phyloP scores from a whole-genome alignment of 805 yeast species.

The Naumovozyma castellii region DNA sequence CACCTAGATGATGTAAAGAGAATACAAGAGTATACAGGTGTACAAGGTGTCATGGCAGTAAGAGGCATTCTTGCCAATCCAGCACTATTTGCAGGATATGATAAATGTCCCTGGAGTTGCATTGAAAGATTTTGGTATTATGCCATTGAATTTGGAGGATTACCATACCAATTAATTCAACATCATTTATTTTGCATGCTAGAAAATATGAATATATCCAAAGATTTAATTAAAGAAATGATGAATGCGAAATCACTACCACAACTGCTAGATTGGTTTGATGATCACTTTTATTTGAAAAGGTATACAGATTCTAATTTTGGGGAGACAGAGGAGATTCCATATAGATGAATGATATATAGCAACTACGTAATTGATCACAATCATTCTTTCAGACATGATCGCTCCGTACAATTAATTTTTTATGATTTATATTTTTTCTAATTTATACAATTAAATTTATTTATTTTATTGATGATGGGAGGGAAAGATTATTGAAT shows the following conservation, averaged over 20 bases:
- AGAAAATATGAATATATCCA: constrained; percentile 40
- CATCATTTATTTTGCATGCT: constrained; percentile 89
- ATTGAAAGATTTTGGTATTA: constrained; percentile 76
- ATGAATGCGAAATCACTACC: constrained; percentile 50
- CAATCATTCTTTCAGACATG: too few species aligned
- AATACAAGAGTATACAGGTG: constrained; percentile 60
- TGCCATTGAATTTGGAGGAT: constrained; percentile 61
- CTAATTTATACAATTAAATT: too few species aligned
- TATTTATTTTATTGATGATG: too few species aligned
- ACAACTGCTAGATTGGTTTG: constrained; percentile 78
- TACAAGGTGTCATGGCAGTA: constrained; percentile 93
- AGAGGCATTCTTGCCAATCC: constrained; percentile 84
- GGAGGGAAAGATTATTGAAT: neutral
- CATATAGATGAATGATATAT: constrained; percentile 16
- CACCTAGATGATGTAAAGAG: constrained; percentile 49
- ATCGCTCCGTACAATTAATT: too few species aligned
- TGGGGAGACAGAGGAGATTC: constrained; percentile 44
- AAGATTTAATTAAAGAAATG: constrained; percentile 46
- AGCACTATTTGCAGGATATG: constrained; percentile 69
- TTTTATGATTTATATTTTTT: too few species aligned
- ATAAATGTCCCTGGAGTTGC: constrained; percentile 81
- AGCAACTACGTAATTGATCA: too few species aligned
- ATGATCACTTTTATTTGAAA: constrained; percentile 52
- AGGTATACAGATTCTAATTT: constrained; percentile 64
- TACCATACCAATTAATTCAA: constrained; percentile 75